Evolutionary conservation across 1,139 yeast genomes (phyloP).

Genomic region (Kodamaea derodonti): DNA sequence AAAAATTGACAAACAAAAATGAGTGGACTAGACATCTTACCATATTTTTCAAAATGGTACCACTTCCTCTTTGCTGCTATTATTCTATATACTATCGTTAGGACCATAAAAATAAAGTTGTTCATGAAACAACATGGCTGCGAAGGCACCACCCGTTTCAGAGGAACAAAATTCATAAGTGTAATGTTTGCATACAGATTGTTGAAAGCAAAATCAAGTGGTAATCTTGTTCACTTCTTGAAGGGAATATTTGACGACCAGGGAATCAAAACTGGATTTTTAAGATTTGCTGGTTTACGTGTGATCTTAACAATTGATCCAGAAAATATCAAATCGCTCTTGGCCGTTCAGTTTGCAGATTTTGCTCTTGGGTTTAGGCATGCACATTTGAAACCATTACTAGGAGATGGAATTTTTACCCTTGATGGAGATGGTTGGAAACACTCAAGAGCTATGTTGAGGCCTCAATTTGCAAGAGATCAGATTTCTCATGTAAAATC

Average conservation of each 20-base stretch:
- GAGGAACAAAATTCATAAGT: too few relatives aligned
- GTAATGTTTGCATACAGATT: slow-evolving; percentile 7
- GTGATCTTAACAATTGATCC: slow-evolving; percentile 18
- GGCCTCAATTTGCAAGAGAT: slow-evolving; percentile 25
- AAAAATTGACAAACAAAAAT: too few relatives aligned
- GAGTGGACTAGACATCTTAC: slow-evolving; percentile 6
- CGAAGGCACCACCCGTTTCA: slow-evolving; percentile 12
- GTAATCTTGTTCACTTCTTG: slow-evolving; percentile 11
- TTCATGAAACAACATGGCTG: slow-evolving; percentile 20
- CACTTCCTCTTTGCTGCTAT: slow-evolving; percentile 11
- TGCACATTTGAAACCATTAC: slow-evolving; percentile 16
- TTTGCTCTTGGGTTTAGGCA: slow-evolving; percentile 23
- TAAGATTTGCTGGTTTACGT: slow-evolving; percentile 11
- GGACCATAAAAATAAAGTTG: slow-evolving; percentile 7
- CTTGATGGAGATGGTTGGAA: slow-evolving; percentile 26
- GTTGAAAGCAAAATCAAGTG: slow-evolving; percentile 10
- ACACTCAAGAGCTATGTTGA: slow-evolving; percentile 25
- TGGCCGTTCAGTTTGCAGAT: slow-evolving; percentile 24
- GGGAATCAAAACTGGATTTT: slow-evolving; percentile 4
- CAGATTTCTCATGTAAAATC: slow-evolving; percentile 24
- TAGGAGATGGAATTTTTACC: slow-evolving; percentile 26
- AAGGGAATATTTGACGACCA: slow-evolving; percentile 4
- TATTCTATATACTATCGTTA: slow-evolving; percentile 9
- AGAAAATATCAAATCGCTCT: slow-evolving; percentile 22
- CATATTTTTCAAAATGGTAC: slow-evolving; percentile 14